Conservation (phyloP, 2,329 filamentous ascomycete genomes). For the Verticillium klebahnii region DNA sequence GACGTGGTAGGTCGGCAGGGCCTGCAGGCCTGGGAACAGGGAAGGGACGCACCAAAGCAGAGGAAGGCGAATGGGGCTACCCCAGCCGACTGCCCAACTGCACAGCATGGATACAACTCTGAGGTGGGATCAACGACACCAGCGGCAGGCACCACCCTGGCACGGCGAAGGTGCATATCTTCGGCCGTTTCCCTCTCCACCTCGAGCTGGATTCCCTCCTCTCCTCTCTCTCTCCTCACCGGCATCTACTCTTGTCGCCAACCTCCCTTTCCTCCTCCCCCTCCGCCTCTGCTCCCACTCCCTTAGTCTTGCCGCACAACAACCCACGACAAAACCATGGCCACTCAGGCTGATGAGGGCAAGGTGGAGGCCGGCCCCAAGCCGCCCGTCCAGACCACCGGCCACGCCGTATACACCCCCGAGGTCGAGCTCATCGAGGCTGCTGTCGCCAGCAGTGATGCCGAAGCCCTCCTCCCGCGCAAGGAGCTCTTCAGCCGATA, state of each 20-base stretch:
- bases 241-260: not conserved
- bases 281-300: not conserved
- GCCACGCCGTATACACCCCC: slow-evolving; percentile 9
- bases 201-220: not conserved
- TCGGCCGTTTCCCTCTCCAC: not conserved
- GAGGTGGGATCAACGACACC: not conserved
- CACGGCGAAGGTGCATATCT: not conserved
- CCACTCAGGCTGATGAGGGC: not conserved
- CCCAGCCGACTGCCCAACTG: not conserved
- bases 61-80: too few species aligned
- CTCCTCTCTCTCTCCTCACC: not conserved
- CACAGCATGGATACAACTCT: not conserved
- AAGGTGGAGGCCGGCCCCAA: not conserved
- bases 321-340: not conserved
- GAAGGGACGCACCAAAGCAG: too few species aligned
- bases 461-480: slow-evolving; percentile 20
- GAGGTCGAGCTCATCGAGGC: slow-evolving; percentile 26
- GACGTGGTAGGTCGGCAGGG: not conserved
- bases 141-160: not conserved
- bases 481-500: slow-evolving; percentile 26
- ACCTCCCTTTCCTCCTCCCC: not conserved
- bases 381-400: not conserved
- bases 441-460: slow-evolving; percentile 22
- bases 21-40: too few species aligned
- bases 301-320: not conserved